Percentiles rank a stretch among this genome's conserved stretches.
These are phyloP conservation scores for Ceratobasidium sp. DNA, from an alignment of 1,284 basidiomycete genomes.

Conservation along the genomic window DNA sequence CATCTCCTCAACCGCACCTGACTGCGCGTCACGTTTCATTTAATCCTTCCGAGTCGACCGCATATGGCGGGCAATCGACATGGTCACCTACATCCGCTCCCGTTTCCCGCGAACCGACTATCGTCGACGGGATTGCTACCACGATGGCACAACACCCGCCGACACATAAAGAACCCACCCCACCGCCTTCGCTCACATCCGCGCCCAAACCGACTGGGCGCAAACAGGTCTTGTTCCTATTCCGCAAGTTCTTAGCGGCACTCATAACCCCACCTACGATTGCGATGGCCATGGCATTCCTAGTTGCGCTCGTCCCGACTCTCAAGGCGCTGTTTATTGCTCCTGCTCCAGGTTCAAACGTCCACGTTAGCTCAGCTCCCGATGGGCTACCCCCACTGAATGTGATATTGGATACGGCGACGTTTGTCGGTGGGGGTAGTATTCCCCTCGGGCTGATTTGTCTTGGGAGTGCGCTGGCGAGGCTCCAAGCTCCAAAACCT, in stretches of 20 bases:
- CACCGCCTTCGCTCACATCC: constrained; percentile 27
- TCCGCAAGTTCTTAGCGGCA: constrained; percentile 60
- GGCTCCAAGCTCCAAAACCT: constrained; percentile 68
- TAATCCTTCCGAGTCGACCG: constrained; percentile 33
- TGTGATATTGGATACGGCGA: constrained; percentile 73
- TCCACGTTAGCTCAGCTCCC: constrained; percentile 67
- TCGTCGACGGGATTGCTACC: constrained; percentile 51
- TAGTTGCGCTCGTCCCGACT: constrained; percentile 73
- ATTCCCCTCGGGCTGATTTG: constrained; percentile 81
- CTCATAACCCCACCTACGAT: constrained; percentile 70
- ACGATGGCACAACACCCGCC: constrained; percentile 35
- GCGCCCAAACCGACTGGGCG: constrained; percentile 33
- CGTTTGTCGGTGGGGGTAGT: constrained; percentile 78
- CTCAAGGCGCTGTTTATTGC: constrained; percentile 79
- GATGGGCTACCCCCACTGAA: constrained; percentile 83
- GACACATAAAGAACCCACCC: constrained; percentile 31
- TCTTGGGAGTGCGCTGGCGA: constrained; percentile 80
- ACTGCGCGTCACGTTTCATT: constrained; percentile 20
- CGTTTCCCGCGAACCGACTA: constrained; percentile 52
- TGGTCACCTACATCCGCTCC: constrained; percentile 51
- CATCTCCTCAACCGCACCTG: neutral
- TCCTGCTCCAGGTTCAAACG: constrained; percentile 61
- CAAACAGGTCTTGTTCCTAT: constrained; percentile 44
- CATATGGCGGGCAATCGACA: constrained; percentile 52
- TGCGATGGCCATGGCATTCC: constrained; percentile 72